These are phyloP conservation scores for Nicotiana knightiana DNA, from an alignment of 257 asterid genomes.

Conservation along the genomic window DNA sequence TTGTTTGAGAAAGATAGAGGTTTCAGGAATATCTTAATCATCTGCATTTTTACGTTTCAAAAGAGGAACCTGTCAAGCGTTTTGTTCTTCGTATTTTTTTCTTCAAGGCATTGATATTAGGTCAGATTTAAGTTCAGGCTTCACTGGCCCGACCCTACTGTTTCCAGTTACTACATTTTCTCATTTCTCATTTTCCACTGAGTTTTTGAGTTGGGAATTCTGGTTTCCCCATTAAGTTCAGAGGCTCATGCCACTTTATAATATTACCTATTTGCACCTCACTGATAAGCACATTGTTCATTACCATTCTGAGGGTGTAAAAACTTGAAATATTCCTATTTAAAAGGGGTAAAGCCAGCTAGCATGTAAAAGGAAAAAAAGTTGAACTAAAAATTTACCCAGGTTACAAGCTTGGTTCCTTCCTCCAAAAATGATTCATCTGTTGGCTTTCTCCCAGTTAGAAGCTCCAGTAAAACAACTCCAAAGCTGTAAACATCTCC, in stretches of 20 bases:
- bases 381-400: slow-evolving; percentile 43
- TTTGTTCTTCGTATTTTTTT: too few relatives aligned
- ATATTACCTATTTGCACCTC: neutral
- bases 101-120: too few relatives aligned
- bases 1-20: too few relatives aligned
- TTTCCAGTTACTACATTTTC: too few relatives aligned
- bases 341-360: neutral
- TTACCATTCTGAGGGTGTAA: neutral
- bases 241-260: neutral
- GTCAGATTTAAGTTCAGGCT: too few relatives aligned
- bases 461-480: slow-evolving; percentile 80
- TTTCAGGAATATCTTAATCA: too few relatives aligned
- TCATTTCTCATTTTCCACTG: too few relatives aligned
- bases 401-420: slow-evolving; percentile 87
- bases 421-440: slow-evolving; percentile 83
- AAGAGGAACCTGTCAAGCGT: too few relatives aligned
- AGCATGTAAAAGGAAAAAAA: neutral
- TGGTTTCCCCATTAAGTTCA: neutral
- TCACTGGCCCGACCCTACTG: too few relatives aligned
- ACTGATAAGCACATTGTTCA: neutral
- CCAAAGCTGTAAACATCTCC: slow-evolving; percentile 96
- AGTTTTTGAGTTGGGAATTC: too few relatives aligned
- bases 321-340: neutral
- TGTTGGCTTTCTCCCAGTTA: slow-evolving; percentile 72
- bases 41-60: too few relatives aligned